Percentiles rank a stretch among this genome's conserved stretches.
phyloP scores from a whole-genome alignment of 164 flowering plant species.

The Paratinospora sagittata region DNA sequence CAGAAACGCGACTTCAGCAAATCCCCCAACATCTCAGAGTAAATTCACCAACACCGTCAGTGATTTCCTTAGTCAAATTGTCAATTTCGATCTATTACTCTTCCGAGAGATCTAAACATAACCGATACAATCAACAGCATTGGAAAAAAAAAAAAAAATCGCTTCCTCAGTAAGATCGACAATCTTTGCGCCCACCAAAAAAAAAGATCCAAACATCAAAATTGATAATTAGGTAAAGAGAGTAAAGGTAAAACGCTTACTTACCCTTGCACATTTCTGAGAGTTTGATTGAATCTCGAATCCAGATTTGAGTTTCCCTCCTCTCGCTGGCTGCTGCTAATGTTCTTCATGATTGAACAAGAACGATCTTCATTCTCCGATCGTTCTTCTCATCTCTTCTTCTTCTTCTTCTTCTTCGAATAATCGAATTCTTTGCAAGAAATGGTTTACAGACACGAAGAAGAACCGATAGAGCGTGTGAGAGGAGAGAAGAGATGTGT shows the following conservation, averaged over 20 bases:
- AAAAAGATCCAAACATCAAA: background rate
- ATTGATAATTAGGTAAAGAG: background rate
- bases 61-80: too few species aligned
- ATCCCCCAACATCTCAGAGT: background rate
- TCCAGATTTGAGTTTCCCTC: slow-evolving; percentile 40
- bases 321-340: slow-evolving; percentile 17
- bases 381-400: too few species aligned
- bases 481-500: too few species aligned
- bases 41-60: too few species aligned
- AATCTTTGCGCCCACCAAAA: background rate
- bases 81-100: too few species aligned
- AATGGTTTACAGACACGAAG: too few species aligned
- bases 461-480: too few species aligned
- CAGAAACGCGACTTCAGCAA: too few species aligned
- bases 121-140: background rate
- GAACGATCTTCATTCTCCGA: background rate
- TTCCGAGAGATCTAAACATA: background rate
- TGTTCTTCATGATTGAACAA: slow-evolving; percentile 28
- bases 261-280: slow-evolving; percentile 80
- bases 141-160: slow-evolving; percentile 3
- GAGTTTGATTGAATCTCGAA: slow-evolving; percentile 81
- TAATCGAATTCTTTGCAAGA: too few species aligned
- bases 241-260: background rate
- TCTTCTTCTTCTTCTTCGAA: too few species aligned
- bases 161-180: background rate